Base-by-base conservation (phyloP, 2,329 filamentous ascomycete species). In the Cladophialophora chaetospira region DNA sequence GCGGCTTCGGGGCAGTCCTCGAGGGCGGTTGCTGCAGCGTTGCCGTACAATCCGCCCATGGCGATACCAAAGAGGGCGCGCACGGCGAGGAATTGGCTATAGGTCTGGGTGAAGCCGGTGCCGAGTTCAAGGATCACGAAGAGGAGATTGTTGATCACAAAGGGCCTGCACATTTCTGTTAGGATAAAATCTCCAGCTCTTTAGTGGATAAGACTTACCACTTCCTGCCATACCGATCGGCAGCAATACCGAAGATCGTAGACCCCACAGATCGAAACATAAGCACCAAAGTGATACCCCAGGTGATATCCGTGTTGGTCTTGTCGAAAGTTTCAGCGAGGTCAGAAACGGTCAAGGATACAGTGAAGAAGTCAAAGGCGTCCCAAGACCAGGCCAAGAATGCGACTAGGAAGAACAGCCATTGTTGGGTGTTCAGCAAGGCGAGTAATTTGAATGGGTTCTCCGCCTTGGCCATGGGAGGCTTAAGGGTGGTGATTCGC, bases 331-430 rank as follows among this genome's bases (percentile, higher is more conserved):
- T 68, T 55, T 79, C 72, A 2, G 82, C 81, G 9, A 86, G 70
- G 33, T 82, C 66, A 4, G 72, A 70, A 13, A 85, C 78, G 0
- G 81, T 82, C 48, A 85, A 69, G 4, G 79, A 83, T 21, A 85
- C 82, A 21, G 82, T 83, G 71, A 85, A 85, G 71, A 85, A 85
- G 65, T 85, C 82, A 55, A 85, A 83, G 0, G 82, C 76, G 64
- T 82, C 79, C 77, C 78, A 81, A 1, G 74, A 73, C 79, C 82
- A 66, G 31, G 56, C 61, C 9, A 63, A 26, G 55, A 63, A 64
- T n/a, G 61, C 63, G 11, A 67, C 65, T 5, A 66, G 50, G 46
- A 66, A 67, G 50, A 66, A 66, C 19, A 67, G 52, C 65, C 65
- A 67, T 55, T 67, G 65, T 33, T 67, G 63, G 21, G 54, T 55